Base-by-base conservation (phyloP, 768 basidiomycete species). In the Cystofilobasidium ferigula region DNA sequence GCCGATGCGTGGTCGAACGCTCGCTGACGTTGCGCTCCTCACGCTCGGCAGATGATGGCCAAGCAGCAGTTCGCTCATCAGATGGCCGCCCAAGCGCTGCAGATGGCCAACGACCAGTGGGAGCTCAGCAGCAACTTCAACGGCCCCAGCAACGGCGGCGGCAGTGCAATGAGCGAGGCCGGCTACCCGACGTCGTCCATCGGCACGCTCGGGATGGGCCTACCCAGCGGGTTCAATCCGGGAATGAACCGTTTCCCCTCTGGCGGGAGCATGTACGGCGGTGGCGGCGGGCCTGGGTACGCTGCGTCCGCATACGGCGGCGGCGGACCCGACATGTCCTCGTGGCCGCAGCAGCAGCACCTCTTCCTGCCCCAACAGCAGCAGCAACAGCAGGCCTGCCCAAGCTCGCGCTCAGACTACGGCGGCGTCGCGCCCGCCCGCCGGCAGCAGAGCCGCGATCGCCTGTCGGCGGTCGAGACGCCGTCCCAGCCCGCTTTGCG, bases 251-350 rank as follows among this genome's bases (percentile, higher is more conserved):
- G 57, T 2, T 59, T 66, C 34, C 40, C 45, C 28, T 43, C 40
- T 7, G 28, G 40, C 35, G 53, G 63, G 20, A 47, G 59, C 57
- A 43, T 54, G 32, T 28, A 36, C 34, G 64, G 57, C 9, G 42
- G 30, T 12, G 64, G 64, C 9, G 42, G 30, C 20, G 64, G 64
- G 9, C 58, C 58, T 35, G 53, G 60, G 0, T 67, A 67, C 42
- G 65, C 65, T 26, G 51, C 42, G 9, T 67, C 65, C n/a, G 60
- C 60, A 13, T 67, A 67, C 42, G 65, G 65, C 22, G 65, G 59
- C 10, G 42, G 35, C 16, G n/a, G 22, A 47, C 22, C 45, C 22
- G 45, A 47, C 45, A 47, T 24, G 45, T 47, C 45, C 9, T 16
- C 8, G 22, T n/a, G 45, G 65, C 48, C 0, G 28, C 58, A 1